Percentiles rank a stretch among this genome's conserved stretches.
These are phyloP conservation scores for Aspergillus fructus DNA, from an alignment of 2,329 filamentous ascomycete genomes.

Conservation along the genomic window DNA sequence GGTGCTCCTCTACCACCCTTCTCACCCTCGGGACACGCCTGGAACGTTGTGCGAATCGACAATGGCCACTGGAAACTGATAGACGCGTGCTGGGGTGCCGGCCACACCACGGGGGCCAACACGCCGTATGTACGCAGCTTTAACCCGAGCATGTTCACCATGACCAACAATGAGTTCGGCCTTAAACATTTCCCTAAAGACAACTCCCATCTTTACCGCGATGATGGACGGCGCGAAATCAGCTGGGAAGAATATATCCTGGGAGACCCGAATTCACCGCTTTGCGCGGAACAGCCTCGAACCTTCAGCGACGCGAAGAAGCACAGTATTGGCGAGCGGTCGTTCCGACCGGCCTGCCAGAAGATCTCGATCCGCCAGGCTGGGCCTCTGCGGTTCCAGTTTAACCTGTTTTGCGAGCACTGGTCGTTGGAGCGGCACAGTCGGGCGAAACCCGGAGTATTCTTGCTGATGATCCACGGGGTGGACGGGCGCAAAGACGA, in stretches of 20 bases:
- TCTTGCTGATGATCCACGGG: conserved; percentile 68
- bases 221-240: conserved; percentile 62
- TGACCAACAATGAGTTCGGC: conserved; percentile 77
- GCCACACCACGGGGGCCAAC: conserved; percentile 57
- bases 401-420: conserved; percentile 76
- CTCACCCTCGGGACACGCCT: conserved; percentile 68
- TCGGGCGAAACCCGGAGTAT: conserved; percentile 62
- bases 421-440: conserved; percentile 69
- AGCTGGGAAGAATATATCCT: conserved; percentile 81
- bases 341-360: conserved; percentile 61
- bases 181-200: conserved; percentile 75
- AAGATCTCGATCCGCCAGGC: conserved; percentile 62
- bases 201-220: conserved; percentile 67
- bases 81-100: conserved; percentile 91
- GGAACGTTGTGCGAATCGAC: conserved; percentile 91
- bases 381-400: conserved; percentile 70
- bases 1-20: conserved; percentile 66
- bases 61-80: conserved; percentile 86
- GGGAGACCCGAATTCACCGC: conserved; percentile 54
- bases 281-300: conserved; percentile 43
- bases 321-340: conserved; percentile 54
- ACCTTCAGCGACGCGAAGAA: conserved; percentile 50
- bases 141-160: conserved; percentile 59
- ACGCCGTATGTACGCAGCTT: conserved; percentile 68
- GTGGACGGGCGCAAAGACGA: conserved; percentile 67